A percentile compares a stretch with the other conserved stretches of the same genome.
Conservation (phyloP, 192 early-diverging fungal species). For the Coemansia sp. region DNA sequence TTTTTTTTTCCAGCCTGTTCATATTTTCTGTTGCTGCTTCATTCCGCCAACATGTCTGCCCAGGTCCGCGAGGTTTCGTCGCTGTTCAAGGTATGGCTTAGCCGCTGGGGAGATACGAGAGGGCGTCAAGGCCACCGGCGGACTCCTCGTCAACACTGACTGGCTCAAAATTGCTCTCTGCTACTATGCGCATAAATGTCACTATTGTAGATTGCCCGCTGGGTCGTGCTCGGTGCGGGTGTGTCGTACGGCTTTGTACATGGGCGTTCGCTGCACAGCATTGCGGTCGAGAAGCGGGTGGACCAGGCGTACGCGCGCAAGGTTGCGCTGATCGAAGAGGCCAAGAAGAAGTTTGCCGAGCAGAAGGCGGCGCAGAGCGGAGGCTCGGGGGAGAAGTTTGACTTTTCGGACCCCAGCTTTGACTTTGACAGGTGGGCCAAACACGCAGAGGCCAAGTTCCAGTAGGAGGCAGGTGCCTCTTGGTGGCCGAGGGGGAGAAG, state of each 20-base stretch:
- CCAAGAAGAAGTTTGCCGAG: conserved; percentile 45
- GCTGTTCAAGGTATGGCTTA: conserved; percentile 42
- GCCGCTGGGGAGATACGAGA: too few species aligned
- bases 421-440: conserved; percentile 44
- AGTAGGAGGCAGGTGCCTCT: background rate
- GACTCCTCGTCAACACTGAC: too few species aligned
- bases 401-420: conserved; percentile 44
- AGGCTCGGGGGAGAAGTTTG: conserved; percentile 7
- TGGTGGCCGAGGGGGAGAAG: too few species aligned
- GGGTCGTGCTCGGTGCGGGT: conserved; percentile 37
- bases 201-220: conserved; percentile 42
- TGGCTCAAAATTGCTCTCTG: background rate
- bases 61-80: conserved; percentile 48
- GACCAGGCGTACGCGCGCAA: conserved; percentile 38
- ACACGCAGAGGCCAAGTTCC: conserved; percentile 35
- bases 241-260: conserved; percentile 44
- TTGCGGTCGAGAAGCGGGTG: conserved; percentile 28
- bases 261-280: conserved; percentile 26
- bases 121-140: too few species aligned
- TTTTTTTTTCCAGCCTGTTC: background rate
- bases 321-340: conserved; percentile 45
- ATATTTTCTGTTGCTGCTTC: background rate
- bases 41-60: conserved; percentile 8
- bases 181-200: background rate
- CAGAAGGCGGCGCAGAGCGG: conserved; percentile 19